Evolutionary conservation across 192 early-diverging fungal species (phyloP), one percentile per base, ranked within the genome.

Genomic region (Thoreauomyces humboldtii): DNA sequence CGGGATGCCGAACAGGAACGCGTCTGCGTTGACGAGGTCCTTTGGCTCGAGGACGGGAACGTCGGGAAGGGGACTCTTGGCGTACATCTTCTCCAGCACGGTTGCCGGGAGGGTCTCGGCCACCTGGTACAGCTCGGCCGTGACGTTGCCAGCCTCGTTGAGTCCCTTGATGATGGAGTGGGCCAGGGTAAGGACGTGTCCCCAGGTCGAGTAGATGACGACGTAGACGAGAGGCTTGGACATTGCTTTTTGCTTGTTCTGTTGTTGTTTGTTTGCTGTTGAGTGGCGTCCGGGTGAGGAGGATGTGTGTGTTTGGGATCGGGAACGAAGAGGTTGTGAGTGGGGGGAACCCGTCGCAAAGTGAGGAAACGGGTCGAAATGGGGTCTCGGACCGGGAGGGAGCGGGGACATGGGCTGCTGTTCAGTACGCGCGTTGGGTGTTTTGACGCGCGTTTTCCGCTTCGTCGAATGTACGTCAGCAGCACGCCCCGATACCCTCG

Each of bases 151-250:
- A 70, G 83, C 50, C 53, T 77, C 76, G 61, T 88, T 69, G 27
- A 88, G 67, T 19, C 90, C 89, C 62, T 83, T 71, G 57, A 80
- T 73, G 33, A 89, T 50, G 12, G 73, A 74, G 55, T 79, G 52
- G 54, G 88, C 85, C 28, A 92, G 52, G 27, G 64, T 78, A 68
- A 78, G 76, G 73, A 91, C 71, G 73, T 92, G 90, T 45, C 81
- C 79, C 34, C 52, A 73, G 46, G 44, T 61, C 32, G 65, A 69
- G 71, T 73, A 59, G 56, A 54, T 31, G 22, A 48, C 21, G 46
- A 48, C 46, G 61, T 63, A 63, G 61, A 63, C 50, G 44, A 50
- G 50, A 43, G 59, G 38, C 17, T 48, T 22, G 7, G 47, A 9
- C 47, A 48, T 48, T 41, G 38, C 38, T 9, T 17, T 41, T 41